A percentile compares a stretch with the other conserved stretches of the same genome.
Conservation (phyloP, 1,284 basidiomycete genomes). For the Rhodotorula sp. region DNA sequence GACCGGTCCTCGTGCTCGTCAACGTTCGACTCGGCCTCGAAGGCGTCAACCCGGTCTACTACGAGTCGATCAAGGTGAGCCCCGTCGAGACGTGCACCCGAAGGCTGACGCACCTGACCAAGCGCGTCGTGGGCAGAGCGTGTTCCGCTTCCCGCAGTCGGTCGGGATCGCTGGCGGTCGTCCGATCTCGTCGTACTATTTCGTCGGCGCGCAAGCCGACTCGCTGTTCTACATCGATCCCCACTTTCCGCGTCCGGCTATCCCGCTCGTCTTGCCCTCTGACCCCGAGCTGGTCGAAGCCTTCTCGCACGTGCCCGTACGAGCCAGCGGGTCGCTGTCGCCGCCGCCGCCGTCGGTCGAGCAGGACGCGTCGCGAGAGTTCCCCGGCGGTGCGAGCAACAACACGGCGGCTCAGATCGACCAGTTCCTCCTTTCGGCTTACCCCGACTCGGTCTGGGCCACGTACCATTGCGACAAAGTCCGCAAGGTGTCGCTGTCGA, state of each 20-base stretch:
- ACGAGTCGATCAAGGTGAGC: conserved; percentile 87
- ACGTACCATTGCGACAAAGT: conserved; percentile 94
- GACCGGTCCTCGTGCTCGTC: conserved; percentile 81
- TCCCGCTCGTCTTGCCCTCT: conserved; percentile 61
- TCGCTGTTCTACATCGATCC: conserved; percentile 95
- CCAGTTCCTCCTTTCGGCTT: conserved; percentile 64
- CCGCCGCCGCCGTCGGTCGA: too few species aligned
- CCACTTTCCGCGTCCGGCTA: conserved; percentile 77
- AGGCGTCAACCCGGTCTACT: conserved; percentile 91
- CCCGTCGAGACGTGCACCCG: too few species aligned
- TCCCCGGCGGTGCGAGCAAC: background rate
- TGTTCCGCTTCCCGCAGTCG: conserved; percentile 91
- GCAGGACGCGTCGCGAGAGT: too few species aligned
- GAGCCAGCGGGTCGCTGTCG: too few species aligned
- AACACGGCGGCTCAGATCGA: conserved; percentile 44
- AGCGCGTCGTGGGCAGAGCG: too few species aligned
- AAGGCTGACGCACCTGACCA: too few species aligned
- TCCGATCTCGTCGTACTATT: conserved; percentile 94
- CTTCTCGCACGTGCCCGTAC: conserved; percentile 9
- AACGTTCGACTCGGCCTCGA: conserved; percentile 85
- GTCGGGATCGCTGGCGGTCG: conserved; percentile 94
- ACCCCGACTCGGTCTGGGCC: conserved; percentile 64
- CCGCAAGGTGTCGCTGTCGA: conserved; percentile 83
- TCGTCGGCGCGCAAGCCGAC: conserved; percentile 86
- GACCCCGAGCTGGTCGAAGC: background rate